phyloP scores from a whole-genome alignment of 2,329 filamentous ascomycete genomes.

The Fusarium incarnatum region DNA sequence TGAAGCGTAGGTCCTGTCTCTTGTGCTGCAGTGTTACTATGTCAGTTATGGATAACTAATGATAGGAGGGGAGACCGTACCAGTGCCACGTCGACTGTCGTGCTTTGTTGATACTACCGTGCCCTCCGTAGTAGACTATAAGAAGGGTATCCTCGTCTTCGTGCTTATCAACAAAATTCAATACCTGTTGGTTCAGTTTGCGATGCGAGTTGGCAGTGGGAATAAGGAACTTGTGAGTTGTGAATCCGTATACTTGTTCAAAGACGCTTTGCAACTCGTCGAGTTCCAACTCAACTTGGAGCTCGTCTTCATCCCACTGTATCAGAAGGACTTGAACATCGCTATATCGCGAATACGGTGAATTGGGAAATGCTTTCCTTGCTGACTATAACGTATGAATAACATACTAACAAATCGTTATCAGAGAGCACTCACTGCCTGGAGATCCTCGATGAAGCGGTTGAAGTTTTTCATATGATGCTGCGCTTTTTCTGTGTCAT shows the following conservation, averaged over 20 bases:
- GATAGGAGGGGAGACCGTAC: conserved; percentile 15
- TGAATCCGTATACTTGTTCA: conserved; percentile 37
- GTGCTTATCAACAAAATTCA: conserved; percentile 44
- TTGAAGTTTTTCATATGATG: conserved; percentile 44
- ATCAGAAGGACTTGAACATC: conserved; percentile 45
- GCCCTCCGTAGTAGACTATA: conserved; percentile 45
- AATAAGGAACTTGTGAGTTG: conserved; percentile 41
- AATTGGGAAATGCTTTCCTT: conserved; percentile 44
- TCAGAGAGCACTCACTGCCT: conserved; percentile 23
- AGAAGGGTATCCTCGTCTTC: conserved; percentile 45
- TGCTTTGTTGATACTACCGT: conserved; percentile 44
- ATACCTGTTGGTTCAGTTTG: conserved; percentile 40
- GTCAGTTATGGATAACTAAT: conserved; percentile 20
- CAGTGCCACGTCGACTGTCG: conserved; percentile 46
- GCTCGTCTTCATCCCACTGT: conserved; percentile 46
- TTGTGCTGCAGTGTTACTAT: conserved; percentile 32
- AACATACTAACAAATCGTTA: background rate
- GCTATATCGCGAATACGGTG: conserved; percentile 43
- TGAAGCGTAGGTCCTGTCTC: conserved; percentile 41
- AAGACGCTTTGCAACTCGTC: conserved; percentile 40
- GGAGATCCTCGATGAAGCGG: conserved; percentile 40
- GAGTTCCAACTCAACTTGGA: conserved; percentile 43
- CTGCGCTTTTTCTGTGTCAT: conserved; percentile 45
- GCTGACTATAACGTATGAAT: conserved; percentile 36
- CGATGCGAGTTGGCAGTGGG: conserved; percentile 44